Evolutionary conservation across 805 yeast species (phyloP), one percentile per base, ranked within the genome.

Genomic region (Saccharomyces eubayanus): DNA sequence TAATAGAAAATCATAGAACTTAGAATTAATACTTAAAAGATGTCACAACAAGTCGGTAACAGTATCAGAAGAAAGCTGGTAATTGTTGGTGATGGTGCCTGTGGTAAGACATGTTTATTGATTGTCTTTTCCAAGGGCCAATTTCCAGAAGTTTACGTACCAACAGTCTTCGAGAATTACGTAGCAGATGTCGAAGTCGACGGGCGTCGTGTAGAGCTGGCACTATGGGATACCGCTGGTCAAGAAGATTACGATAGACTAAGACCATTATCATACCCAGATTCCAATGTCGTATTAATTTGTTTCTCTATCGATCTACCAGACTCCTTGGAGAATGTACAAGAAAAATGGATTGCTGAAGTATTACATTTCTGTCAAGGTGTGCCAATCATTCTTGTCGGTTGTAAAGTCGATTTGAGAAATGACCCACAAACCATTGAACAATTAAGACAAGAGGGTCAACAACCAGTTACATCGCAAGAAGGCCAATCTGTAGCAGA

Each of bases 171-270:
- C 67, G 98, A 92, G 72, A 94, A 91, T 78, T 94, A 92, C 73
- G 97, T 92, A 64, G 96, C 97, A 48, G 97, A 90, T 71, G 97
- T 92, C 55, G 96, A 83, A 68, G 85, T 86, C 55, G 92, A 87
- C 65, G 95, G 96, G 50, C 87, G 92, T 73, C 82, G 87, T 70
- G 97, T 92, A 55, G 96, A 91, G 71, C 77, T 90, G 72, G 96
- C 96, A 6, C 77, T 90, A 62, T 90, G 97, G 97, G 97, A 90
- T 89, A 90, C 97, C 62, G 96, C 97, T 53, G 97, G 97, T 60
- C 97, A 90, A 81, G 97, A 90, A 78, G 97, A 91, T 77, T 90
- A 90, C 70, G 96, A 89, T 73, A 87, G 96, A 73, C 77, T 89
- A 63, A 85, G 96, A 74, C 96, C 96, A 47, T 77, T 89, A 60